Conservation (phyloP, 371 early-diverging fungal species). For the Apophysomyces elegans region DNA sequence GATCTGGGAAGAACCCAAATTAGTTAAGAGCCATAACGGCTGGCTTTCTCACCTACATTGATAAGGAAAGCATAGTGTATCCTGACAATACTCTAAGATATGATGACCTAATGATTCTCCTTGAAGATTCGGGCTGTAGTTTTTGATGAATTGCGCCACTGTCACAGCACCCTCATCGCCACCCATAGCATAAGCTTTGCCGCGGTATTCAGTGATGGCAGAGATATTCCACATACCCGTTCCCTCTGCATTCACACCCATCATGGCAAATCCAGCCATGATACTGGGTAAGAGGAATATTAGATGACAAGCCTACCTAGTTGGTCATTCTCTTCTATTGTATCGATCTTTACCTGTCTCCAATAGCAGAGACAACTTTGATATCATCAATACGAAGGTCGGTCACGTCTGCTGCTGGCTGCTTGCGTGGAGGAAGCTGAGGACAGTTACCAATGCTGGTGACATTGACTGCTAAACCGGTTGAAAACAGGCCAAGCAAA, state of each 20-base stretch:
- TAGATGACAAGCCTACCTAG: too few species aligned
- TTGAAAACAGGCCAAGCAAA: neutral
- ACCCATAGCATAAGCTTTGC: conserved; percentile 49
- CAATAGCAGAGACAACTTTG: conserved; percentile 28
- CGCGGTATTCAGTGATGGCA: conserved; percentile 41
- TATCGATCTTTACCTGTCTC: conserved; percentile 29
- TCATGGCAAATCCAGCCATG: conserved; percentile 42
- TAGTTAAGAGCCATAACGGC: neutral
- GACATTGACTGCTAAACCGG: neutral
- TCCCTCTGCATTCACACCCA: conserved; percentile 22
- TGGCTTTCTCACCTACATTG: neutral
- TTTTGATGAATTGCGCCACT: conserved; percentile 43
- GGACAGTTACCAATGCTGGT: conserved; percentile 26
- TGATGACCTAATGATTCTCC: conserved; percentile 47
- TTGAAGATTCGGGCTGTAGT: conserved; percentile 34
- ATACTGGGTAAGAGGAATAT: conserved; percentile 22
- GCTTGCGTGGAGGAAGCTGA: conserved; percentile 20
- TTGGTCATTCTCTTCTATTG: too few species aligned
- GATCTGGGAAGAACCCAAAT: conserved; percentile 17
- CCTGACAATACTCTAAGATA: conserved; percentile 30
- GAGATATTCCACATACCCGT: conserved; percentile 23
- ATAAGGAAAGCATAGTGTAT: conserved; percentile 15
- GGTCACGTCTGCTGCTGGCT: conserved; percentile 20
- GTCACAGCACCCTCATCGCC: conserved; percentile 46
- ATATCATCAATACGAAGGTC: conserved; percentile 39